These are phyloP conservation scores for Penicillium olsonii DNA, from an alignment of 2,329 filamentous ascomycete species.

Conservation along the genomic window DNA sequence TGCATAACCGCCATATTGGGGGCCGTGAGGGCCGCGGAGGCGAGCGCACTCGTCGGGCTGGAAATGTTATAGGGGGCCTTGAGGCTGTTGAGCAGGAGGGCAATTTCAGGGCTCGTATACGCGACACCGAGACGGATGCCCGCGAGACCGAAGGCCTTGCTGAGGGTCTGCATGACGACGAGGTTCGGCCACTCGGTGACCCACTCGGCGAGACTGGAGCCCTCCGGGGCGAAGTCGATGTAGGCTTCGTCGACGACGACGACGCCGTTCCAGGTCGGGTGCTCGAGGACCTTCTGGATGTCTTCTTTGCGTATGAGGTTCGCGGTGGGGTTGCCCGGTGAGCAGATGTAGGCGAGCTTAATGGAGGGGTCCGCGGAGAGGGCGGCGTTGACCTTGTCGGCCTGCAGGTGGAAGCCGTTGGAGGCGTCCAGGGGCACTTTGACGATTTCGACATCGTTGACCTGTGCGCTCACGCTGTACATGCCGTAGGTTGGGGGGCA, in stretches of 20 bases:
- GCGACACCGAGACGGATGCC: constrained; percentile 88
- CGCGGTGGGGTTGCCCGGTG: constrained; percentile 91
- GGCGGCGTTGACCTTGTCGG: constrained; percentile 65
- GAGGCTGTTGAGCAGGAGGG: constrained; percentile 79
- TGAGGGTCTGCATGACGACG: constrained; percentile 97
- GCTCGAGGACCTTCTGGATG: constrained; percentile 71
- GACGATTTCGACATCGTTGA: constrained; percentile 86
- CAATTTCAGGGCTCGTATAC: constrained; percentile 75
- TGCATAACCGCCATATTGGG: constrained; percentile 73
- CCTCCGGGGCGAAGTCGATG: constrained; percentile 84
- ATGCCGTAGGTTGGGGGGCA: constrained; percentile 98
- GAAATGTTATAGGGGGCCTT: constrained; percentile 97
- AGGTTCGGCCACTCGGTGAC: constrained; percentile 91
- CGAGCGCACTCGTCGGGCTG: constrained; percentile 81
- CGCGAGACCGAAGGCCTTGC: constrained; percentile 93
- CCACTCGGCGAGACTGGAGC: constrained; percentile 84
- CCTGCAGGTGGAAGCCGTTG: constrained; percentile 73
- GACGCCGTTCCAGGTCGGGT: constrained; percentile 92
- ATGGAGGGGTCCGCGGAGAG: constrained; percentile 67
- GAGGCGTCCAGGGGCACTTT: constrained; percentile 78
- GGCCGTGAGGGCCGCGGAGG: constrained; percentile 68
- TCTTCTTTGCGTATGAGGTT: constrained; percentile 74
- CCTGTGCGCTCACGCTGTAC: constrained; percentile 91
- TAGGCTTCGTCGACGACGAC: constrained; percentile 96
- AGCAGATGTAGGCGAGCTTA: constrained; percentile 91